Base-by-base conservation (phyloP, 305 asterid species). In the Fraxinus platypoda region DNA sequence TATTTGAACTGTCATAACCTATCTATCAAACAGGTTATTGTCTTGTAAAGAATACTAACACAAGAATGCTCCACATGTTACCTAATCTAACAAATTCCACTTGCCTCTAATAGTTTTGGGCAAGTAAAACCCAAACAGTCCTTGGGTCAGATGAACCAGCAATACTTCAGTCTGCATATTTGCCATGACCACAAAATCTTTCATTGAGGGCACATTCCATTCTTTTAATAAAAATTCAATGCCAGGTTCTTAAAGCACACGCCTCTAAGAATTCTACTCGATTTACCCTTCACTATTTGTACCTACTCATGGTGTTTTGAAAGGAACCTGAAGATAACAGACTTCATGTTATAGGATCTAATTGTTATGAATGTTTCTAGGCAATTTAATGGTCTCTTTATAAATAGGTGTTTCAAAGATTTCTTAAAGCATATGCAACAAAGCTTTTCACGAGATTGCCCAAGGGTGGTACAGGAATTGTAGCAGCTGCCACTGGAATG, bases 401-500 rank as follows among this genome's bases (percentile, higher is more conserved):
- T 81, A 77, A 81, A 86, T 85, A 95, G 99, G 99, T 90, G 62
- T 95, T 95, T 84, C 98, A 93, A 90, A 94, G 90, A 90, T 88
- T 92, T 83, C 99, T 95, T 86, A 94, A 93, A 86, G 96, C 97
- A 78, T 95, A 96, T 88, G 98, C 98, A 2, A 94, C 98, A 81
- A 96, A 93, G 91, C 97, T 96, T 84, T 93, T 93, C 83, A 85
- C 89, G 34, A 93, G 93, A 88, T 88, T 96, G 90, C 99, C 99
- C 3, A 96, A 93, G 90, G 99, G 98, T 23, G 99, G 99, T 79
- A 89, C 97, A 75, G 99, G 99, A 83, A 89, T 96, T 85, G 99
- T 96, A 86, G 99, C 99, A 81, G 98, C 99, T 83, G 99, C 99
- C 77, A 94, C 99, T 7, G 99, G 99, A 88, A 94, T 94, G 93